Conservation (phyloP, 2,329 filamentous ascomycete species). For the Bimuria novae-zelandiae region DNA sequence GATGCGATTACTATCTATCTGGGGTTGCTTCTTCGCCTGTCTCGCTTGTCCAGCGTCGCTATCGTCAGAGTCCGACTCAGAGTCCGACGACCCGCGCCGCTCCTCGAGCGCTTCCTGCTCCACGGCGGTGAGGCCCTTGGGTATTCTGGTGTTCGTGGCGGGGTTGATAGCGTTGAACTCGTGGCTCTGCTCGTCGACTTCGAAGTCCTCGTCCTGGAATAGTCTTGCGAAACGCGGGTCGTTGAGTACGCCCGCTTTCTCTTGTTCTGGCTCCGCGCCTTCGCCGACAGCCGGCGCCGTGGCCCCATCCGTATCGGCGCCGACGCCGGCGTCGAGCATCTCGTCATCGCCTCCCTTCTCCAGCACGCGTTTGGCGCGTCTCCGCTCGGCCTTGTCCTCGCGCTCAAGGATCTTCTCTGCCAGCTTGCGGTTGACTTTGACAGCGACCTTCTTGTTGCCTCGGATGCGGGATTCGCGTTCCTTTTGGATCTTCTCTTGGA, state of each 20-base stretch:
- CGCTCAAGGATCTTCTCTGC: conserved; percentile 68
- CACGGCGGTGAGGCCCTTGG: conserved; percentile 60
- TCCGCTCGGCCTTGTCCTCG: conserved; percentile 67
- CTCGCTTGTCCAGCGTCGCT: conserved; percentile 33
- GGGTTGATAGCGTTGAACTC: conserved; percentile 88
- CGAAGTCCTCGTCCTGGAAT: conserved; percentile 92
- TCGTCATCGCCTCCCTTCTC: conserved; percentile 63
- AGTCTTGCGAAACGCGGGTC: conserved; percentile 86
- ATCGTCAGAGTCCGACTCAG: conserved; percentile 38
- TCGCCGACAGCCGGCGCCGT: conserved; percentile 25
- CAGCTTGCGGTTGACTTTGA: conserved; percentile 85
- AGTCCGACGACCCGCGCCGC: conserved; percentile 40
- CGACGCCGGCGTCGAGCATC: conserved; percentile 41
- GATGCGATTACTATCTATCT: conserved; percentile 49
- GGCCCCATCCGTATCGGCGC: conserved; percentile 21
- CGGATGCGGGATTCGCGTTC: conserved; percentile 94
- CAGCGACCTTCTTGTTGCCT: conserved; percentile 85
- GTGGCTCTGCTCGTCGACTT: conserved; percentile 83
- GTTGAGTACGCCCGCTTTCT: conserved; percentile 65
- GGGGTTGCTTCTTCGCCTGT: conserved; percentile 31
- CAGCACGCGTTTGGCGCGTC: conserved; percentile 55
- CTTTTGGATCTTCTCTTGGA: conserved; percentile 95
- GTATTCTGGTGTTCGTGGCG: conserved; percentile 63
- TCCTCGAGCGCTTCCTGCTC: conserved; percentile 63
- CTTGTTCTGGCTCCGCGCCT: conserved; percentile 49